Percentiles rank a stretch among this genome's conserved stretches.
These are phyloP conservation scores for Ambrosiella xylebori DNA, from an alignment of 2,329 filamentous ascomycete species.

Conservation along the genomic window DNA sequence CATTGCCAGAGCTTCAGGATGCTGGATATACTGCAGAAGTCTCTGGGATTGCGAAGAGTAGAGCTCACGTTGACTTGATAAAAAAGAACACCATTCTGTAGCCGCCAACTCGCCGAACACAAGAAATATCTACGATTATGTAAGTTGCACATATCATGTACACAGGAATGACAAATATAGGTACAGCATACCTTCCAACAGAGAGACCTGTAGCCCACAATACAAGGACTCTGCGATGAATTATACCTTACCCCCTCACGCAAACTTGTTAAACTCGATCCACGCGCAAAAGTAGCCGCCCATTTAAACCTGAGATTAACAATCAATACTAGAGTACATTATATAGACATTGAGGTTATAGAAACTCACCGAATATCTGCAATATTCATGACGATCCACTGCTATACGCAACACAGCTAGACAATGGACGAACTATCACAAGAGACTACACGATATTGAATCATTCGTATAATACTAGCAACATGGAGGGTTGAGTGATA, in stretches of 20 bases:
- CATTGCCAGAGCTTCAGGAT: constrained; percentile 60
- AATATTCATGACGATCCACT: not conserved
- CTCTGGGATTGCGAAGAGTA: constrained; percentile 58
- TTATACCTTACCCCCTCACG: constrained; percentile 46
- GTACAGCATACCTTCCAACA: constrained; percentile 64
- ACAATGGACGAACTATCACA: too few relatives aligned
- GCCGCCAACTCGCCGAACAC: constrained; percentile 52
- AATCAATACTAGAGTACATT: not conserved
- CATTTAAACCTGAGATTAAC: constrained; percentile 32
- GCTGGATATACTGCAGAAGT: constrained; percentile 65
- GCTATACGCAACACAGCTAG: too few relatives aligned
- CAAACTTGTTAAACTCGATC: constrained; percentile 41
- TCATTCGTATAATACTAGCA: too few relatives aligned
- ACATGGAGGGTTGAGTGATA: too few relatives aligned
- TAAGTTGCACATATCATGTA: not conserved
- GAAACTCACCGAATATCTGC: not conserved
- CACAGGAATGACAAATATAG: not conserved
- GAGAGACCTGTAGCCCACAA: constrained; percentile 61
- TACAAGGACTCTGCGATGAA: constrained; percentile 43
- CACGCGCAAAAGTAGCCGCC: constrained; percentile 43
- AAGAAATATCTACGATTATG: constrained; percentile 48
- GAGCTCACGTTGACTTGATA: constrained; percentile 52
- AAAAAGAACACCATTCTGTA: constrained; percentile 48
- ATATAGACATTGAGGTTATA: not conserved
- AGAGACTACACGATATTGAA: too few relatives aligned